Base-by-base conservation (phyloP, 192 early-diverging fungal species). In the Helicostylum pulchrum region DNA sequence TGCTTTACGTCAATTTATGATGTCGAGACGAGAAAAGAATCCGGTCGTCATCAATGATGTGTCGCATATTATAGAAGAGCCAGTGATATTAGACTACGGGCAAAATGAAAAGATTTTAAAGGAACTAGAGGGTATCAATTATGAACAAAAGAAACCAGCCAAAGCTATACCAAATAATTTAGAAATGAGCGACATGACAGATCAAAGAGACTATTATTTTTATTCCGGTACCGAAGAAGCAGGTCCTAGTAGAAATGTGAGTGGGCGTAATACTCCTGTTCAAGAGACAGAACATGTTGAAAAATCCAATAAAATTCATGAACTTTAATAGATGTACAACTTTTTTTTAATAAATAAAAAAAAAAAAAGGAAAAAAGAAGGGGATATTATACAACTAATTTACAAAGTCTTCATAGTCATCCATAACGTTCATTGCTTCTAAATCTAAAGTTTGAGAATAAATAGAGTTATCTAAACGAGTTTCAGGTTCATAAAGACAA, bases 401-500 rank as follows among this genome's bases (percentile, higher is more conserved):
- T 46, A 57, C 64, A 66, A 66, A 66, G 7, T 70, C 68, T 26
- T 70, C 46, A 26, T 70, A 70, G 3, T 50, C 23, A 48, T 70
- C 60, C 68, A 64, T 63, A 4, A 64, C 31, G 51, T 58, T 43
- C 4, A 59, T 43, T 8, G 19, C 10, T 11, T 51, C 53, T 15
- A 47, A 32, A 31, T 46, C 15, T 48, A 57, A 30, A 7, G 46
- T 42, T 15, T 61, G 42, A 17, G 39, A 42, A 46, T 66, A 44
- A 53, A 51, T 34, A 4, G 39, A 19, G 20, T 64, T 52, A 23
- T 66, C 56, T 10, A 60, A 47, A 46, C 45, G 54, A 6, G 36
- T 62, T 46, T 86, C 77, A 0, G 83, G 76, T 58, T 80, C 77
- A 64, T 86, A 86, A 26, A 87, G 72, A 57, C 83, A 85, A 32